These are phyloP conservation scores for Sporothrix euskadiensis DNA, from an alignment of 2,329 filamentous ascomycete species.

Conservation along the genomic window DNA sequence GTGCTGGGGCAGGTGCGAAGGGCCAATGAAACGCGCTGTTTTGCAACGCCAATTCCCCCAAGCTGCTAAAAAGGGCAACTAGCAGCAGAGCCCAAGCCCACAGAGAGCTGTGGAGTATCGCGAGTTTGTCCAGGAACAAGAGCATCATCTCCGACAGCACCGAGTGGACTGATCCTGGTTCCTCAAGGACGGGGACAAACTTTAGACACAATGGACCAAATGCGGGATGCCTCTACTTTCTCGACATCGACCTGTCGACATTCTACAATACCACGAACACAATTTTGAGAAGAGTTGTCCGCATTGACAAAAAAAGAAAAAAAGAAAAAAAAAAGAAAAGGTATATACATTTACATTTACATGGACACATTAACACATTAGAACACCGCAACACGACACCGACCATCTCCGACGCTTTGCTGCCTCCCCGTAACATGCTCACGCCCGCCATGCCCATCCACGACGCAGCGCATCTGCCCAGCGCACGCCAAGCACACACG, in stretches of 20 bases:
- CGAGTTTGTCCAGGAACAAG: neutral
- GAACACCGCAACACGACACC: neutral
- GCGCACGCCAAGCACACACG: conserved; percentile 47
- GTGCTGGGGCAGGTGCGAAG: conserved; percentile 8
- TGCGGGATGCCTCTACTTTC: no score
- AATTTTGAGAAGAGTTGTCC: neutral
- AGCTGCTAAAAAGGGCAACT: neutral
- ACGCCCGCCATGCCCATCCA: conserved; percentile 32
- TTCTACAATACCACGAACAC: neutral
- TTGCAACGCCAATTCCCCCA: conserved; percentile 16
- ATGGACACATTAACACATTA: neutral
- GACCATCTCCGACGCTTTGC: neutral
- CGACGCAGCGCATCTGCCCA: conserved; percentile 37
- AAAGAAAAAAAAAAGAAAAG: neutral
- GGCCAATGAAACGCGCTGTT: conserved; percentile 28
- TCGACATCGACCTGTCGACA: neutral
- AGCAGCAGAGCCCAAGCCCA: neutral
- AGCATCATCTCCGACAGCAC: neutral
- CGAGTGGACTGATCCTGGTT: neutral
- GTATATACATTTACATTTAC: neutral
- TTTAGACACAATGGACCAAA: no score
- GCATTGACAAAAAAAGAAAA: neutral
- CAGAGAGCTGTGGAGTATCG: conserved; percentile 6
- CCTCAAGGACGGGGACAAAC: neutral
- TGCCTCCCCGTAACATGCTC: neutral